Conservation (phyloP, 2,329 filamentous ascomycete species). For the Colletotrichum limetticola region DNA sequence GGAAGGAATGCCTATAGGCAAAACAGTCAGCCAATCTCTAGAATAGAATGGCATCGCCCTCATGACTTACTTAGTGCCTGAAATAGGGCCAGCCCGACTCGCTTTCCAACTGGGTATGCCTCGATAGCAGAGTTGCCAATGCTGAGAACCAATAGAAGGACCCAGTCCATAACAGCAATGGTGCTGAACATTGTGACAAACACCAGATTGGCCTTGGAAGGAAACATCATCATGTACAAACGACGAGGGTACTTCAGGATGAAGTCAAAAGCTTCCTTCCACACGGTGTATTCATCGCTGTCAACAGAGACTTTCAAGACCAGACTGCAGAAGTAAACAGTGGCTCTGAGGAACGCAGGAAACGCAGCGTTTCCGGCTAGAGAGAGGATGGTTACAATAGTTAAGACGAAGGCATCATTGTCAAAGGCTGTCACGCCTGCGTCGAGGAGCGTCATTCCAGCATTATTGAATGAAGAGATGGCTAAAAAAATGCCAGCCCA, state of each 20-base stretch:
- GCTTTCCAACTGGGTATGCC: conserved; percentile 60
- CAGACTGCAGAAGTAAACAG: conserved; percentile 64
- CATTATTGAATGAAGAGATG: conserved; percentile 76
- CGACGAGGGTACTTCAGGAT: conserved; percentile 66
- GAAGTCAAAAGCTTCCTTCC: conserved; percentile 63
- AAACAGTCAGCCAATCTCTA: background rate
- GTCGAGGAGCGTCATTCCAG: conserved; percentile 74
- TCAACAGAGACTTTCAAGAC: conserved; percentile 51
- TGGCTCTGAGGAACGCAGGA: conserved; percentile 70
- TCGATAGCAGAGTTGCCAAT: conserved; percentile 68
- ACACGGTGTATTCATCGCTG: conserved; percentile 48
- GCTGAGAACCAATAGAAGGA: conserved; percentile 72
- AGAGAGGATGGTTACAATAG: conserved; percentile 66
- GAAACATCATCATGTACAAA: conserved; percentile 73
- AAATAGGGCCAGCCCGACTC: conserved; percentile 73
- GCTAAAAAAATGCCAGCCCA: conserved; percentile 77
- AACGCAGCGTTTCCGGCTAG: conserved; percentile 75
- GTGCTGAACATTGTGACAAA: conserved; percentile 68
- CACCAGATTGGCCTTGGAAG: conserved; percentile 72
- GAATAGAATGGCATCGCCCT: background rate
- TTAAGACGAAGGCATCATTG: conserved; percentile 59
- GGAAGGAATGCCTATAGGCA: conserved; percentile 64
- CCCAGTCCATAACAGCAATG: conserved; percentile 73
- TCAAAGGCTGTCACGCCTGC: conserved; percentile 73
- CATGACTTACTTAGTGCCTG: conserved; percentile 63